A percentile compares a stretch with the other conserved stretches of the same genome.
phyloP scores from a whole-genome alignment of 768 basidiomycete species.

The Hypholoma fasciculare region DNA sequence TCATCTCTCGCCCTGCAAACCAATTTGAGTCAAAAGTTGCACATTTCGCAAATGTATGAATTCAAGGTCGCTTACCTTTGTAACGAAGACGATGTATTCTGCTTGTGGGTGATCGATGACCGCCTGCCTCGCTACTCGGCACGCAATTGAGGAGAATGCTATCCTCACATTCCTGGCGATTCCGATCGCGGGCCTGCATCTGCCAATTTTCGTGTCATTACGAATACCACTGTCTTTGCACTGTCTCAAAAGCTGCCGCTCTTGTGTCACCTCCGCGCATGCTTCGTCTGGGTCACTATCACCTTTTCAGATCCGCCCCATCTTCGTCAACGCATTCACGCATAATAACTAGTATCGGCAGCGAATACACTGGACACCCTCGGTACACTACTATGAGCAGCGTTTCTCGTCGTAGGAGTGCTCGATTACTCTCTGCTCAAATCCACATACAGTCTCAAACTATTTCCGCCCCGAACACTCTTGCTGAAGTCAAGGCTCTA shows the following conservation, averaged over 20 bases:
- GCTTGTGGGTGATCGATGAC: background rate
- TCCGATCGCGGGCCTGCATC: constrained; percentile 3
- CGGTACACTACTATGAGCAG: background rate
- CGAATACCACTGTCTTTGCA: background rate
- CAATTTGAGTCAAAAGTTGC: too few species aligned
- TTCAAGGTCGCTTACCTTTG: background rate
- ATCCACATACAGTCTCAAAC: too few species aligned
- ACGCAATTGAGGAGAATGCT: background rate
- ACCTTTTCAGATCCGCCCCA: background rate
- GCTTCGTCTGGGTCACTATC: background rate
- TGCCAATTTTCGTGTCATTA: background rate
- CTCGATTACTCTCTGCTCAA: background rate
- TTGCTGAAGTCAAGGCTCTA: background rate
- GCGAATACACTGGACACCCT: background rate
- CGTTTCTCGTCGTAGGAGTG: background rate
- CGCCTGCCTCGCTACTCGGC: background rate
- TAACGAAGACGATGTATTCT: background rate
- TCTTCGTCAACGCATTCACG: background rate
- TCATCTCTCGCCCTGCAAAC: too few species aligned
- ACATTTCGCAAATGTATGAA: too few species aligned
- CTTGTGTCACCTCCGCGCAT: background rate
- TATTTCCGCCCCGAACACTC: background rate
- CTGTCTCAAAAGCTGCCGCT: background rate
- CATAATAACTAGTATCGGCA: background rate
- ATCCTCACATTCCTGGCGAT: background rate